Evolutionary conservation across 768 basidiomycete genomes (phyloP).

Genomic region (Cyathus striatus): DNA sequence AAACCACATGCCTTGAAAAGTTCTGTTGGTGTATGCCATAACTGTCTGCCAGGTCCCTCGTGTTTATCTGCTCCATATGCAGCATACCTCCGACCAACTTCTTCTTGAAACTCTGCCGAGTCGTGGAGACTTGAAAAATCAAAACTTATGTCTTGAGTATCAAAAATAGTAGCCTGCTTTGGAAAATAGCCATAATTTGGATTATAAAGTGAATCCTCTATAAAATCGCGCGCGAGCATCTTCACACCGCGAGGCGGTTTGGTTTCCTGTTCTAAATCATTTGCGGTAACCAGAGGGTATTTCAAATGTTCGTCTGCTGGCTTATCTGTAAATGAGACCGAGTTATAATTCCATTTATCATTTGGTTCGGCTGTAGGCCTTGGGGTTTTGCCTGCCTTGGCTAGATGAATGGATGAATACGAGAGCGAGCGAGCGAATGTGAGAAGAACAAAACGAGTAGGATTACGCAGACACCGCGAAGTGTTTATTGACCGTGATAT

Average conservation of each 20-base stretch:
- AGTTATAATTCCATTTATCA: conserved; percentile 81
- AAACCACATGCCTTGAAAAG: conserved; percentile 77
- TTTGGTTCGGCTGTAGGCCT: conserved; percentile 20
- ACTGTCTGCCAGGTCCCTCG: conserved; percentile 75
- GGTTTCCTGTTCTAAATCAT: conserved; percentile 49
- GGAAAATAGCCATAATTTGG: conserved; percentile 97
- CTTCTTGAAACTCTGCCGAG: conserved; percentile 72
- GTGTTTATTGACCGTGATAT: conserved; percentile 24
- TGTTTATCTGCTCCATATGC: conserved; percentile 57
- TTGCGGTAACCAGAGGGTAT: conserved; percentile 61
- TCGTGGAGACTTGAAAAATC: conserved; percentile 67
- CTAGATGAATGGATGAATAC: conserved; percentile 10
- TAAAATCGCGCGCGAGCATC: conserved; percentile 94
- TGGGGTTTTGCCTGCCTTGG: conserved; percentile 3
- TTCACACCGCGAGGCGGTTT: conserved; percentile 76
- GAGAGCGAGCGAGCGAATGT: conserved; percentile 17
- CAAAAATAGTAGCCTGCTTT: conserved; percentile 88
- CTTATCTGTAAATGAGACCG: conserved; percentile 50
- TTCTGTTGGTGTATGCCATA: conserved; percentile 99
- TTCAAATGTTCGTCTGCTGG: conserved; percentile 34
- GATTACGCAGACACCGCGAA: conserved; percentile 25
- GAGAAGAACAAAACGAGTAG: conserved; percentile 9
- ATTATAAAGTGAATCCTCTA: conserved; percentile 96
- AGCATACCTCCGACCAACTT: conserved; percentile 73
- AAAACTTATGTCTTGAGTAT: conserved; percentile 52